Evolutionary conservation across 306 rosid species (phyloP).

Genomic region (Acmispon strigosus): DNA sequence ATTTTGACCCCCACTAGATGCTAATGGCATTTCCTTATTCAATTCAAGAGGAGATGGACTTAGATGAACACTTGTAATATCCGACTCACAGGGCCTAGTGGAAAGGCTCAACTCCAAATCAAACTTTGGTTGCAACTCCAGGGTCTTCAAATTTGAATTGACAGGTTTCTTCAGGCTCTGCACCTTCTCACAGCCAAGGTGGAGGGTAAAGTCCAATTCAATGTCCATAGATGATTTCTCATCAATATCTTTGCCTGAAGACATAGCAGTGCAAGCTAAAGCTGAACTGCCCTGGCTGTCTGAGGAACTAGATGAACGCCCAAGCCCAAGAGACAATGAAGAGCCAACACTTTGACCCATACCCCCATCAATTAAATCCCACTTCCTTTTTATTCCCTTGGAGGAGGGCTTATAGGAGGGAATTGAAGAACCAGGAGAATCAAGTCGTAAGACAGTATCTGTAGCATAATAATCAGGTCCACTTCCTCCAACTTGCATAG

Average conservation of each 20-base stretch:
- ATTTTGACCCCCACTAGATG: slow-evolving; percentile 32
- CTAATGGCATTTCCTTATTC: slow-evolving; percentile 42
- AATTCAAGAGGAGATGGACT: slow-evolving; percentile 35
- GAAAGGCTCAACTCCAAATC: slow-evolving; percentile 84
- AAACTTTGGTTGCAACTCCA: slow-evolving; percentile 45
- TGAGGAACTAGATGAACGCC: slow-evolving; percentile 67
- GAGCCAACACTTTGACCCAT: slow-evolving; percentile 51
- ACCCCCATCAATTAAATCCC: slow-evolving; percentile 53
- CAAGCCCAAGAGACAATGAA: slow-evolving; percentile 76
- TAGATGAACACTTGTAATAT: slow-evolving; percentile 48
- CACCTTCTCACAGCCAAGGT: slow-evolving; percentile 60
- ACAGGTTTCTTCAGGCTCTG: slow-evolving; percentile 43
- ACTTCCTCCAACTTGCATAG: slow-evolving; percentile 42
- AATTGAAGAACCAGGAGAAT: slow-evolving; percentile 54
- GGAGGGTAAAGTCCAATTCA: slow-evolving; percentile 64
- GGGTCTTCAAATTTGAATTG: slow-evolving; percentile 32
- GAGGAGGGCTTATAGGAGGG: slow-evolving; percentile 32
- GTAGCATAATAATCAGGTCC: slow-evolving; percentile 35
- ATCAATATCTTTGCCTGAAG: slow-evolving; percentile 83
- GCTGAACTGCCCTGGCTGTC: slow-evolving; percentile 93
- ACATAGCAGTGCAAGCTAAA: slow-evolving; percentile 73
- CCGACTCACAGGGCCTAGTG: slow-evolving; percentile 66
- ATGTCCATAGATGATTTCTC: slow-evolving; percentile 86
- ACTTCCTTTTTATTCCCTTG: slow-evolving; percentile 75
- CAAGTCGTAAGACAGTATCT: slow-evolving; percentile 69